Evolutionary conservation across 108 stramenopile species (phyloP).

Genomic region (Conticribra guillardii): DNA sequence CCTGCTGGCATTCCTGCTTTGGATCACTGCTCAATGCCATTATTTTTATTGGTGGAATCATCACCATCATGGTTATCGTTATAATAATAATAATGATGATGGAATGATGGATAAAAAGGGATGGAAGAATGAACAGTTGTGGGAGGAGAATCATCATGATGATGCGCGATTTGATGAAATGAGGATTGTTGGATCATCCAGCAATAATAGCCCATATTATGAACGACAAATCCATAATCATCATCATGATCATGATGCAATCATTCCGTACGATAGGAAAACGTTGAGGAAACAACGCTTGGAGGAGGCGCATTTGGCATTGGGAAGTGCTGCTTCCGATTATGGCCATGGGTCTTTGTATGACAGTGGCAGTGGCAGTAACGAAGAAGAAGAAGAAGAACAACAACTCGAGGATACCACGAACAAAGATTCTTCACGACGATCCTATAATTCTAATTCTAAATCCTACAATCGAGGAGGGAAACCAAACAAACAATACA

Average conservation of each 20-base stretch:
- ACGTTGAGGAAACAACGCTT: slow-evolving; percentile 22
- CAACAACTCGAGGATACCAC: not conserved
- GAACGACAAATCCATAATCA: not conserved
- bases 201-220: not conserved
- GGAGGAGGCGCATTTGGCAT: slow-evolving; percentile 30
- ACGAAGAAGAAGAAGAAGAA: not conserved
- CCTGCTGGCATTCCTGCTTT: slow-evolving; percentile 9
- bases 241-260: not conserved
- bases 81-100: slow-evolving; percentile 6
- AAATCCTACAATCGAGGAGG: slow-evolving; percentile 16
- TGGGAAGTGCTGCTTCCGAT: slow-evolving; percentile 43
- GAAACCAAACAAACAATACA: slow-evolving; percentile 19
- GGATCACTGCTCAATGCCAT: slow-evolving; percentile 33
- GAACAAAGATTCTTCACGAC: too few species aligned
- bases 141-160: not conserved
- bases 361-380: not conserved
- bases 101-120: not conserved
- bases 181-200: not conserved
- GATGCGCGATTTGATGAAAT: not conserved
- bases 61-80: not conserved
- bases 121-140: not conserved
- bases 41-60: slow-evolving; percentile 7
- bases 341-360: slow-evolving; percentile 1
- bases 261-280: slow-evolving; percentile 18
- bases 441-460: not conserved